These are phyloP conservation scores for Globisporangium uncinulatum DNA, from an alignment of 352 stramenopile species.

Conservation along the genomic window DNA sequence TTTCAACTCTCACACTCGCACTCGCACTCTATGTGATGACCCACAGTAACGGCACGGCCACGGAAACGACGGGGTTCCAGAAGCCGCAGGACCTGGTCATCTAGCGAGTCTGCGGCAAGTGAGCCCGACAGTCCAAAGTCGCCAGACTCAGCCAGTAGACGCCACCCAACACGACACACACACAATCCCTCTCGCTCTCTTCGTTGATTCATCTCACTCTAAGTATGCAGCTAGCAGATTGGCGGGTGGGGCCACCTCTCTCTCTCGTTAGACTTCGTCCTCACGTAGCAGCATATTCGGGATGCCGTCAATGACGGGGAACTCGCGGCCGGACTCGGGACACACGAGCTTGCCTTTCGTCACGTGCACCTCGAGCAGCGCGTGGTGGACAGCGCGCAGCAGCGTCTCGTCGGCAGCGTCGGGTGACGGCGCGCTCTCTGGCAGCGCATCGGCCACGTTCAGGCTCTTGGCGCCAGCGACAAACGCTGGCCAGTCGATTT, in stretches of 20 bases:
- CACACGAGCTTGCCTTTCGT: conserved; percentile 95
- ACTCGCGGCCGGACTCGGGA: conserved; percentile 94
- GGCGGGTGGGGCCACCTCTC: too few species aligned
- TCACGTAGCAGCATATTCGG: conserved; percentile 96
- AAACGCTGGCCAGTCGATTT: conserved; percentile 88
- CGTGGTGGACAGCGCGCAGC: conserved; percentile 85
- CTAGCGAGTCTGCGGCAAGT: conserved; percentile 17
- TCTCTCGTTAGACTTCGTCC: conserved; percentile 68
- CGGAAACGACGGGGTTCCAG: conserved; percentile 33
- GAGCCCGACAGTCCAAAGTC: neutral
- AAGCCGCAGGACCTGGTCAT: conserved; percentile 64
- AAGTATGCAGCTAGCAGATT: neutral
- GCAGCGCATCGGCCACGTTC: conserved; percentile 62
- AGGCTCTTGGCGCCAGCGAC: conserved; percentile 71
- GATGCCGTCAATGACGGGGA: conserved; percentile 96
- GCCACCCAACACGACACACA: neutral
- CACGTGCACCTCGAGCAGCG: conserved; percentile 93
- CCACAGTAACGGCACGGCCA: conserved; percentile 24
- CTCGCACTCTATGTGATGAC: neutral
- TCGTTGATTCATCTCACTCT: neutral
- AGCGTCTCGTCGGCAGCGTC: conserved; percentile 52
- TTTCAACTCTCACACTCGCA: neutral
- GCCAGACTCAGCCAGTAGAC: neutral
- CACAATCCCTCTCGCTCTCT: conserved; percentile 26
- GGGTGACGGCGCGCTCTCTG: conserved; percentile 27